phyloP scores from a whole-genome alignment of 306 rosid genomes.

The Pyrus communis region DNA sequence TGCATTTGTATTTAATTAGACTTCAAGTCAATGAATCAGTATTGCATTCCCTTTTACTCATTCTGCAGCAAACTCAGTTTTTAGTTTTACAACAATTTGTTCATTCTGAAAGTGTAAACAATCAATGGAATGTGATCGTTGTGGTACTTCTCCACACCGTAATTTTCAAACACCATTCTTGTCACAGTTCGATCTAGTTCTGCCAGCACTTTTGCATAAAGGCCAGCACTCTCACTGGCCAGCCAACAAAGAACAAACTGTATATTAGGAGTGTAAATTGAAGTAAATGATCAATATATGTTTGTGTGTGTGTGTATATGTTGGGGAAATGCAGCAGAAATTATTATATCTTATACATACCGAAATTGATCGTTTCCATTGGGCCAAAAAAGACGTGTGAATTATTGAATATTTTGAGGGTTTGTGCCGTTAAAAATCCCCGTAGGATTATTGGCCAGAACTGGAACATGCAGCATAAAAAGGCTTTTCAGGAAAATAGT shows the following conservation, averaged over 20 bases:
- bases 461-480: background rate
- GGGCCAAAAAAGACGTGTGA: constrained; percentile 26
- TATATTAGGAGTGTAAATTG: too few species aligned
- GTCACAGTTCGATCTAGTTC: background rate
- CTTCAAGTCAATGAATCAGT: too few species aligned
- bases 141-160: too few species aligned
- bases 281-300: too few species aligned
- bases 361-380: constrained; percentile 8
- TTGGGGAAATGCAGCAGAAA: too few species aligned
- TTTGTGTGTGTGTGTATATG: too few species aligned
- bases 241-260: background rate
- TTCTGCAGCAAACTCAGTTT: too few species aligned
- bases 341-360: background rate
- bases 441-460: background rate
- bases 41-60: too few species aligned
- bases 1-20: too few species aligned
- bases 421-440: constrained; percentile 11
- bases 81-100: background rate
- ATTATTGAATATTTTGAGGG: background rate
- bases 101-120: too few species aligned
- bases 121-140: too few species aligned
- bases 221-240: background rate
- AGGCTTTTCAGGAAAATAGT: constrained; percentile 13
- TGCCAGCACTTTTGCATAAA: background rate
- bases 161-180: background rate